Percentiles rank a stretch among this genome's conserved stretches.
Conservation (phyloP, 306 rosid genomes). For the Cicer bijugum region DNA sequence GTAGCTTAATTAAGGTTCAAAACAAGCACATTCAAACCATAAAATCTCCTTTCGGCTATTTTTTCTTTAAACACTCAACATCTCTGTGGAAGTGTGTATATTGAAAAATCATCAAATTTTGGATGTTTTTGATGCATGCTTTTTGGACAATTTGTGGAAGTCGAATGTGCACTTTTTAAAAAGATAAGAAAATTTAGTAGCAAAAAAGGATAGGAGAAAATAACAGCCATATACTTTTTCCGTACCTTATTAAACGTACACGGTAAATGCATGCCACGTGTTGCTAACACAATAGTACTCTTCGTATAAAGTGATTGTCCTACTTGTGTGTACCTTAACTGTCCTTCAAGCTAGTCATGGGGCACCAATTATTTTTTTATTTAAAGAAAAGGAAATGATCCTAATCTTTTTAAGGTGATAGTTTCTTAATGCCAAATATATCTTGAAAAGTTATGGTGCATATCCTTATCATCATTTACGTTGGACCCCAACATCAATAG, state of each 20-base stretch:
- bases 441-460: conserved; percentile 31
- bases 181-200: too few species aligned
- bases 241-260: conserved; percentile 18
- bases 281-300: neutral
- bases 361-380: neutral
- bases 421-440: conserved; percentile 15
- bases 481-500: conserved; percentile 40
- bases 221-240: neutral
- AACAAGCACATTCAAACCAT: conserved; percentile 1
- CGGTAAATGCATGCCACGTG: conserved; percentile 29
- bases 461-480: conserved; percentile 41
- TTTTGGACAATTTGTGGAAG: too few species aligned
- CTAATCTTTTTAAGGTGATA: conserved; percentile 28
- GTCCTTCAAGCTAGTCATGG: conserved; percentile 45
- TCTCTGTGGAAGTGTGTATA: too few species aligned
- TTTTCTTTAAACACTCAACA: too few species aligned
- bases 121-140: too few species aligned
- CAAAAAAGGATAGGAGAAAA: neutral
- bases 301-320: conserved; percentile 37
- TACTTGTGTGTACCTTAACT: conserved; percentile 45
- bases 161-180: too few species aligned
- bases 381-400: conserved; percentile 16
- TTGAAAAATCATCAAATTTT: too few species aligned
- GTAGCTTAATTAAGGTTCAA: neutral
- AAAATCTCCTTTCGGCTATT: neutral